Base-by-base conservation (phyloP, 176 grass and related monocot genomes). In the Thalia dealbata region DNA sequence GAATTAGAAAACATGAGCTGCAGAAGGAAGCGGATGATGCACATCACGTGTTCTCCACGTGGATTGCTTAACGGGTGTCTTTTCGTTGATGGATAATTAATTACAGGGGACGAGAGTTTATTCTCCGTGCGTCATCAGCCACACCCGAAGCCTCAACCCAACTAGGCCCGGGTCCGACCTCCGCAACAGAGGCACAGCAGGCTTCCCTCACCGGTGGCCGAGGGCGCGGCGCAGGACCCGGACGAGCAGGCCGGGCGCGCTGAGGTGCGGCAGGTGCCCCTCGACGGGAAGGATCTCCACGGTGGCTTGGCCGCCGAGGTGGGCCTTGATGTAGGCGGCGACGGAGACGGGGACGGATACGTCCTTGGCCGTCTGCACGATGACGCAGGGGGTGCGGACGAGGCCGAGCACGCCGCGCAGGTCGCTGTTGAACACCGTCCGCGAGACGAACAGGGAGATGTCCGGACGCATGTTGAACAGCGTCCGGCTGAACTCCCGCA, bases 401-500 rank as follows among this genome's bases (percentile, higher is more conserved):
- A 87, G 82, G 52, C 87, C 85, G 45, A 99, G 79, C 50, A 88
- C 79, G 62, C 81, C 83, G 52, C 95, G 95, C 28, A 99, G 82
- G 73, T 99, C 95, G 27, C 90, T 91, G 76, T 91, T 91, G 80
- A 99, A 99, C 0, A 99, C 95, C 3, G 90, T 99, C 75, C 88
- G 85, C 77, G 85, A 93, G 6, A 99, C 87, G 79, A 91, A 87
- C 29, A 93, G 78, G 6, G 95, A 99, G 71, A 99, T 91, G 83
- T 99, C 95, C 0, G 95, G 95, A 21, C 95, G 87, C 95, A 99
- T 99, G 77, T 99, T 99, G 90, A 99, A 99, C 32, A 99, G 90
- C 10, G 95, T 99, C 19, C 95, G 87, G 82, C 90, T 99, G 78
- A 93, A 93, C 81, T 99, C 95, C 61, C 89, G 87, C 79, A 99